Evolutionary conservation across 768 basidiomycete species (phyloP).

Genomic region (Punctularia strigosozonata): DNA sequence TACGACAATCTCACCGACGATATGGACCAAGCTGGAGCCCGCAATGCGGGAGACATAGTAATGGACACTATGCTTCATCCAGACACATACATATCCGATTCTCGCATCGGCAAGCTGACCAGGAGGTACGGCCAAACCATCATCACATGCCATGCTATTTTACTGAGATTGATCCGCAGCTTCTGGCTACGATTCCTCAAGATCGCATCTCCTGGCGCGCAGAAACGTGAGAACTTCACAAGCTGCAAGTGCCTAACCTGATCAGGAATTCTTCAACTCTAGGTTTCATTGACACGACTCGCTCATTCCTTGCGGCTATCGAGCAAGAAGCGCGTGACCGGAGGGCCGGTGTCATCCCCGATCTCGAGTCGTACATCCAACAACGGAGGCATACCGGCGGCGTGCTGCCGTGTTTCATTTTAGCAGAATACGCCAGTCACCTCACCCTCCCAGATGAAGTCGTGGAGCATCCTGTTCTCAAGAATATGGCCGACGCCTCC

Average conservation of each 20-base stretch:
- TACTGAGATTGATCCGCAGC: conserved; percentile 9
- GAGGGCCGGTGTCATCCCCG: conserved; percentile 14
- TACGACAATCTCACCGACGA: conserved; percentile 14
- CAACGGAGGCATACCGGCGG: conserved; percentile 44
- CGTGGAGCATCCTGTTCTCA: conserved; percentile 36
- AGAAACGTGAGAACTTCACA: no score
- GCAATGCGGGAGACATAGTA: conserved; percentile 13
- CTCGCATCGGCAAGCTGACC: conserved; percentile 12
- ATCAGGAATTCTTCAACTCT: no score
- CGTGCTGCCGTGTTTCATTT: conserved; percentile 35
- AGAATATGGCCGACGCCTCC: conserved; percentile 31
- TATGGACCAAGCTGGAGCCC: no score
- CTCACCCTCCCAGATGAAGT: conserved; percentile 45
- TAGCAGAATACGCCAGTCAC: conserved; percentile 41
- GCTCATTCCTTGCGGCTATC: conserved; percentile 19
- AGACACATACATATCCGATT: conserved; percentile 13
- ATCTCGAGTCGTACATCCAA: conserved; percentile 39
- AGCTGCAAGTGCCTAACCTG: no score
- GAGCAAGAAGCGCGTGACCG: conserved; percentile 19
- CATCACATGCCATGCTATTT: neutral
- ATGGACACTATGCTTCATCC: conserved; percentile 18
- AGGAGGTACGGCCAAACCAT: neutral
- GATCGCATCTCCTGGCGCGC: conserved; percentile 26
- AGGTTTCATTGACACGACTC: conserved; percentile 21
- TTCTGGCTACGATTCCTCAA: conserved; percentile 26